phyloP scores from a whole-genome alignment of 2,329 filamentous ascomycete species.

The Curvularia eragrostidis region DNA sequence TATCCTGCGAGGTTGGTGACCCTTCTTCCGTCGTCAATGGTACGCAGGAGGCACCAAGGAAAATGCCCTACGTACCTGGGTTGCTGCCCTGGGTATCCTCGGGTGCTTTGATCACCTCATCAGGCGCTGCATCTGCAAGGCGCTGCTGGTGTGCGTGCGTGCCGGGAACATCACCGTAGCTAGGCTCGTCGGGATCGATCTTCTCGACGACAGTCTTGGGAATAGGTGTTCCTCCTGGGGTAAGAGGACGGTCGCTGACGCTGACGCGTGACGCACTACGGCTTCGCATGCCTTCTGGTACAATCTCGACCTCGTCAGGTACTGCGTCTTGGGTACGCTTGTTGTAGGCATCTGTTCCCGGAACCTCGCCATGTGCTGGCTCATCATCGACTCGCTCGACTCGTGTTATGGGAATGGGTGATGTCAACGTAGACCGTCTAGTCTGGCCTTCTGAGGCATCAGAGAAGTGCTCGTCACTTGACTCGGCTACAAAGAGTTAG shows the following conservation, averaged over 20 bases:
- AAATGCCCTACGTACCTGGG: constrained; percentile 63
- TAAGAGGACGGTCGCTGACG: constrained; percentile 55
- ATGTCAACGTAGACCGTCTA: constrained; percentile 53
- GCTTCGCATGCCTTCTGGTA: constrained; percentile 52
- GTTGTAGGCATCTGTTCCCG: constrained; percentile 67
- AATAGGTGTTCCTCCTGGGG: constrained; percentile 60
- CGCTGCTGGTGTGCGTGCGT: constrained; percentile 64
- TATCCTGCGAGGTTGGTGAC: constrained; percentile 61
- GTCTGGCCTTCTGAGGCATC: constrained; percentile 66
- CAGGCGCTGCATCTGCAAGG: constrained; percentile 65
- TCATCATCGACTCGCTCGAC: constrained; percentile 68
- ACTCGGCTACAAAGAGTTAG: constrained; percentile 44
- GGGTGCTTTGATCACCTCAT: constrained; percentile 61
- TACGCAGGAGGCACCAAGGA: constrained; percentile 55
- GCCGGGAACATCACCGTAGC: constrained; percentile 67
- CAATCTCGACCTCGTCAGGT: constrained; percentile 68
- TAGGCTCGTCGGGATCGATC: constrained; percentile 63
- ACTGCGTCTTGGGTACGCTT: constrained; percentile 65
- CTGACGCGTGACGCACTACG: constrained; percentile 52
- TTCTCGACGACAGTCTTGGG: constrained; percentile 68
- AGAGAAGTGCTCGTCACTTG: constrained; percentile 69
- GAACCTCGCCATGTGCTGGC: constrained; percentile 66
- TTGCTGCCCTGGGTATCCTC: constrained; percentile 52
- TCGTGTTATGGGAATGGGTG: constrained; percentile 66
- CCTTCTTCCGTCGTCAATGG: constrained; percentile 70